phyloP scores from a whole-genome alignment of 1,284 basidiomycete species.

The Boletus mariae region DNA sequence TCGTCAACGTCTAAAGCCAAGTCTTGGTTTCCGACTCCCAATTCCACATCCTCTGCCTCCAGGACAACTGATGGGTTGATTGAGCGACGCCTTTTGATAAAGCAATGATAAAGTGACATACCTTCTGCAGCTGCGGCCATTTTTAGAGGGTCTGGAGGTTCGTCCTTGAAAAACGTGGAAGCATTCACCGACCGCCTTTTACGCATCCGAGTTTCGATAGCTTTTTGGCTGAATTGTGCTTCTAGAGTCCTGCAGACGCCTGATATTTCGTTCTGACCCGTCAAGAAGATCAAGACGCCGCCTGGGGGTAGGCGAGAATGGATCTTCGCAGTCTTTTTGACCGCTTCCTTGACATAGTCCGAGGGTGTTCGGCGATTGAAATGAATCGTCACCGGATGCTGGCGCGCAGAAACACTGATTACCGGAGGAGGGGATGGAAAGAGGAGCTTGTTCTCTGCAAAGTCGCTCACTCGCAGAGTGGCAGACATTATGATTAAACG shows the following conservation, averaged over 20 bases:
- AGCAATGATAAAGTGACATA: slow-evolving; percentile 5
- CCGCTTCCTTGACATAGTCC: slow-evolving; percentile 89
- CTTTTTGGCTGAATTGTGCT: slow-evolving; percentile 69
- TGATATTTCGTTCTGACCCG: slow-evolving; percentile 97
- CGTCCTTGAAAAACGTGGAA: slow-evolving; percentile 30
- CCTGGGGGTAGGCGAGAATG: slow-evolving; percentile 90
- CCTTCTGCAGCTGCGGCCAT: slow-evolving; percentile 24
- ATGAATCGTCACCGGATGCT: slow-evolving; percentile 94
- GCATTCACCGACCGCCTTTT: slow-evolving; percentile 33
- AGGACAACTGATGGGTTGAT: slow-evolving; percentile 42
- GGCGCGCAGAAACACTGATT: slow-evolving; percentile 85
- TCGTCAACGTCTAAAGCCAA: slow-evolving; percentile 60
- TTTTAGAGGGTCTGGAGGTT: slow-evolving; percentile 6
- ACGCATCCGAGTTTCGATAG: slow-evolving; percentile 51
- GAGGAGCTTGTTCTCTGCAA: slow-evolving; percentile 81
- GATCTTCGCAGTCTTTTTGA: slow-evolving; percentile 90
- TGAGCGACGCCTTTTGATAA: background rate
- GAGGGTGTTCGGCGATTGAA: slow-evolving; percentile 84
- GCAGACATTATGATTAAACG: slow-evolving; percentile 99
- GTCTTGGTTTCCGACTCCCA: slow-evolving; percentile 48
- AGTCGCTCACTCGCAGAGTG: slow-evolving; percentile 91
- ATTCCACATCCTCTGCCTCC: slow-evolving; percentile 81
- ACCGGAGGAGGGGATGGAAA: slow-evolving; percentile 87
- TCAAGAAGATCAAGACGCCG: slow-evolving; percentile 96
- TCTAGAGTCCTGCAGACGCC: slow-evolving; percentile 85